Evolutionary conservation across 2,329 filamentous ascomycete species (phyloP).

Genomic region (Trichoderma semiorbis): DNA sequence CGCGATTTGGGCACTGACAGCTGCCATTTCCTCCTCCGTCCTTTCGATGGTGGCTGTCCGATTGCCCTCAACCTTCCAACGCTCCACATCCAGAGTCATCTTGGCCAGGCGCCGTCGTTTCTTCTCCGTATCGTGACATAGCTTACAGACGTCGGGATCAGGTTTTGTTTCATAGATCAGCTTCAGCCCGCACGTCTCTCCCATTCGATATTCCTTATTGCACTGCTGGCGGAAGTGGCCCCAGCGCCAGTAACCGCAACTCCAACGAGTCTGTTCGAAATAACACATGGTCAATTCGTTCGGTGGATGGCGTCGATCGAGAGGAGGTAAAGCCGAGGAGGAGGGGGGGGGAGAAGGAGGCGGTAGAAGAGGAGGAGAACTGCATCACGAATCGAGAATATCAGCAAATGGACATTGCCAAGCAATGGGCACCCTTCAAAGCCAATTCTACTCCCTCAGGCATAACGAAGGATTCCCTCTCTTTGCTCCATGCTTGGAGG

Average conservation of each 20-base stretch:
- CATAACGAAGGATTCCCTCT: background rate
- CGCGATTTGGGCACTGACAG: conserved; percentile 59
- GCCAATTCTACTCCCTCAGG: background rate
- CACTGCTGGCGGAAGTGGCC: conserved; percentile 89
- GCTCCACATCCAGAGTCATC: conserved; percentile 69
- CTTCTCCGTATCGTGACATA: conserved; percentile 85
- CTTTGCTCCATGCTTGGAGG: background rate
- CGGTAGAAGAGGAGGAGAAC: conserved; percentile 1
- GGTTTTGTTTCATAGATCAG: conserved; percentile 73
- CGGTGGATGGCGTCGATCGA: conserved; percentile 21
- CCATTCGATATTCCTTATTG: conserved; percentile 90
- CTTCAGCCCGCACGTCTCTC: conserved; percentile 94
- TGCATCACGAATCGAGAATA: conserved; percentile 19
- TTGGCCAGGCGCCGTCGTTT: conserved; percentile 73
- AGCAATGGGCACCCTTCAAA: conserved; percentile 9
- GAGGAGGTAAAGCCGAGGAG: background rate
- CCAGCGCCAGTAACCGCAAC: conserved; percentile 92
- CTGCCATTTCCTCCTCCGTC: conserved; percentile 65
- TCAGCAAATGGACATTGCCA: conserved; percentile 21
- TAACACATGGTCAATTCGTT: conserved; percentile 71
- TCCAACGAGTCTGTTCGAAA: conserved; percentile 84
- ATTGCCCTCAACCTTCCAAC: conserved; percentile 76
- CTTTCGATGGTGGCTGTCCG: conserved; percentile 69
- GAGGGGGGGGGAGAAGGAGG: background rate
- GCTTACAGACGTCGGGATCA: conserved; percentile 66